Evolutionary conservation across 345 rosid species (phyloP).

Genomic region (Lepidium africanum): DNA sequence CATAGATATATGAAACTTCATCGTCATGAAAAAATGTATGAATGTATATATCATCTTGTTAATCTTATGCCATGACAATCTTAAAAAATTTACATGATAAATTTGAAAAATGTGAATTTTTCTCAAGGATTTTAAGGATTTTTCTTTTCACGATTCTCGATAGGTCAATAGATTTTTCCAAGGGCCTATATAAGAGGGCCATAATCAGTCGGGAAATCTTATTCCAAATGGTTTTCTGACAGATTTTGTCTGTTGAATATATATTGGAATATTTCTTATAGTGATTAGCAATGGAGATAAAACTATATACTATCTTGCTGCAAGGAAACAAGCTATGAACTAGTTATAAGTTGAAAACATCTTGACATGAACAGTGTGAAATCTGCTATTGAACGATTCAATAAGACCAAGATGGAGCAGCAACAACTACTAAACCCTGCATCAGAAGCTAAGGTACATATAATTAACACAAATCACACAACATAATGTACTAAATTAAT

Average conservation of each 20-base stretch:
- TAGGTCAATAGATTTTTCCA: no score
- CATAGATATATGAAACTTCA: no score
- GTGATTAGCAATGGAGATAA: neutral
- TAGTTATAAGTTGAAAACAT: neutral
- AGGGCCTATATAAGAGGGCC: no score
- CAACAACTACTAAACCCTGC: slow-evolving; percentile 42
- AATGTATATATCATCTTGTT: neutral
- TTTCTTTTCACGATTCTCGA: no score
- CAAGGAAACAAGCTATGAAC: neutral
- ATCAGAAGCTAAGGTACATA: slow-evolving; percentile 56
- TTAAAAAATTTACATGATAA: neutral
- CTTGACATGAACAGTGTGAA: slow-evolving; percentile 43
- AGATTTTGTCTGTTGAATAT: no score
- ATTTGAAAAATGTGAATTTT: no score
- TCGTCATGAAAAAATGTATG: neutral
- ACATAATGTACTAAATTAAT: neutral
- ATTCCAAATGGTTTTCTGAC: no score
- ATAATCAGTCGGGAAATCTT: no score
- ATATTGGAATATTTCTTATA: no score
- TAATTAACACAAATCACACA: no score
- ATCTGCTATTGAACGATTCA: slow-evolving; percentile 53
- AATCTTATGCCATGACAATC: neutral
- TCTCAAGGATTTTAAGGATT: no score
- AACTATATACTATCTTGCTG: no score
- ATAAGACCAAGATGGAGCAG: slow-evolving; percentile 44